Conservation (phyloP, 441 rosid species). For the Breynia disticha region DNA sequence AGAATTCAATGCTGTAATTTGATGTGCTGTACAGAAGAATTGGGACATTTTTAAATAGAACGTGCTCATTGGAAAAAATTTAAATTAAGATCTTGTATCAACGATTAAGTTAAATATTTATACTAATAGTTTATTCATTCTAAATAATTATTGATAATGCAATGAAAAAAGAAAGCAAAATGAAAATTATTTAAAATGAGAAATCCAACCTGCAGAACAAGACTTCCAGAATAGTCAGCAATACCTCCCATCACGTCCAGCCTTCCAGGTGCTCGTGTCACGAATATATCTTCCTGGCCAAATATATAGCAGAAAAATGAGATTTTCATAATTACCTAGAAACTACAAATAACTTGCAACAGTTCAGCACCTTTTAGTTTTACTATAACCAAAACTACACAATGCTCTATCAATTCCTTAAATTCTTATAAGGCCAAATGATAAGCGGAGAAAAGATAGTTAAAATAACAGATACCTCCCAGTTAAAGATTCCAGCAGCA, state of each 20-base stretch:
- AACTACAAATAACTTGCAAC: too few relatives aligned
- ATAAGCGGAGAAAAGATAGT: conserved; percentile 4
- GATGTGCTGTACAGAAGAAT: too few relatives aligned
- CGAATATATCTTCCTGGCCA: conserved; percentile 82
- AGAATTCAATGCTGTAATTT: not conserved
- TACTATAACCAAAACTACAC: too few relatives aligned
- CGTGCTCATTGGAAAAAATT: too few relatives aligned
- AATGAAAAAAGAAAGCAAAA: not conserved
- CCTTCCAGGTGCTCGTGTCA: conserved; percentile 99
- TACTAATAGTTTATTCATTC: too few relatives aligned
- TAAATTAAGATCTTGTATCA: too few relatives aligned
- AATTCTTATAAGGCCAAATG: not conserved
- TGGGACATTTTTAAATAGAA: too few relatives aligned
- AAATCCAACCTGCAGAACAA: conserved; percentile 98
- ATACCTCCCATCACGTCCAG: conserved; percentile 99
- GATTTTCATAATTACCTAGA: too few relatives aligned
- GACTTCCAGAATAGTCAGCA: conserved; percentile 99
- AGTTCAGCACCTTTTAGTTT: too few relatives aligned
- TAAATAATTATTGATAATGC: not conserved
- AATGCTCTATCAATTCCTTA: not conserved
- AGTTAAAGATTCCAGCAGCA: conserved; percentile 93
- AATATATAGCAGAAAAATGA: conserved; percentile 12
- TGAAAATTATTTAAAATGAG: conserved; percentile 2
- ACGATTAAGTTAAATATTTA: too few relatives aligned
- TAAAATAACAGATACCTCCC: conserved; percentile 61